These are phyloP conservation scores for Pyricularia sp. DNA, from an alignment of 2,329 filamentous ascomycete genomes.

Conservation along the genomic window DNA sequence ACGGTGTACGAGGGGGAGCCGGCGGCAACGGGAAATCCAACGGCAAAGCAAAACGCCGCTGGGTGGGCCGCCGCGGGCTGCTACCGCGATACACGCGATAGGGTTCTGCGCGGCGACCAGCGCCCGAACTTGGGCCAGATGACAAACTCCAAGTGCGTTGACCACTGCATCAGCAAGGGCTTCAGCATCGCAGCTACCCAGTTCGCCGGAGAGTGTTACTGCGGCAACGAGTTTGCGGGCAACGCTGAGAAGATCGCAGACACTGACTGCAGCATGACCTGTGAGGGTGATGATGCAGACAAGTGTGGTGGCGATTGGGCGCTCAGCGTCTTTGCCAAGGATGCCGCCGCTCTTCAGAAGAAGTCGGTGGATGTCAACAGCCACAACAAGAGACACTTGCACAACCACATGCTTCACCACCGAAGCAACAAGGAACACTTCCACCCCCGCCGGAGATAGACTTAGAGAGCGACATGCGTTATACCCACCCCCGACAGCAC, in stretches of 20 bases:
- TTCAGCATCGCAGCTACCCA: conserved; percentile 39
- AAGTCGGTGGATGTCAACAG: conserved; percentile 8
- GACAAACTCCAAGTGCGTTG: conserved; percentile 38
- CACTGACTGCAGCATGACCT: conserved; percentile 34
- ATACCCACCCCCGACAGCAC: background rate
- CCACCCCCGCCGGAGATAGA: conserved; percentile 2
- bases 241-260: conserved; percentile 29
- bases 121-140: conserved; percentile 35
- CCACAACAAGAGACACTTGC: conserved; percentile 25
- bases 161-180: conserved; percentile 36
- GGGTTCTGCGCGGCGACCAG: conserved; percentile 28
- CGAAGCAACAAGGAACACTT: conserved; percentile 10
- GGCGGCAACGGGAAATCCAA: conserved; percentile 11
- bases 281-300: conserved; percentile 36
- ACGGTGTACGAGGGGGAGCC: conserved; percentile 20
- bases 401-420: conserved; percentile 25
- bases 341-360: conserved; percentile 18
- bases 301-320: conserved; percentile 40
- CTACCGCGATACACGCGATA: conserved; percentile 27
- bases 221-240: conserved; percentile 19
- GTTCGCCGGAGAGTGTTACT: conserved; percentile 42
- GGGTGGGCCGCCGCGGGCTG: conserved; percentile 32
- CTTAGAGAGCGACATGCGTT: background rate
- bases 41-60: conserved; percentile 11
- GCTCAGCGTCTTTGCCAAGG: conserved; percentile 33